These are phyloP conservation scores for Emericellopsis atlantica DNA, from an alignment of 2,329 filamentous ascomycete species.

Conservation along the genomic window DNA sequence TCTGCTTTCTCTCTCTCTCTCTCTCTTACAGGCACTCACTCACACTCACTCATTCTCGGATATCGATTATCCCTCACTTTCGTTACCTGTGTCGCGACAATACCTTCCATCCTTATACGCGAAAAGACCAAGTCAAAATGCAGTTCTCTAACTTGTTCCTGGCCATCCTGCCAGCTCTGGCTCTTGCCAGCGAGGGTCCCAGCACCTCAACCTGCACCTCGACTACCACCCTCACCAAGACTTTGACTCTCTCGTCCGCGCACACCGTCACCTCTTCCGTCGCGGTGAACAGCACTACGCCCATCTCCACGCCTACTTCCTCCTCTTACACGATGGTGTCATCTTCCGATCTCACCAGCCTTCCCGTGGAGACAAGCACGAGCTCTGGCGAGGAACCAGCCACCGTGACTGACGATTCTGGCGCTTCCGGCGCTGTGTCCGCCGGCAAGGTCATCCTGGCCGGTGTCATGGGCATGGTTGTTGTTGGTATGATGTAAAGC, in stretches of 20 bases:
- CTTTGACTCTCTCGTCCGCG: conserved; percentile 35
- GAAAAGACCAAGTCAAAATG: conserved; percentile 13
- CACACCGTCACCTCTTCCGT: conserved; percentile 23
- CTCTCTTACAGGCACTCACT: conserved; percentile 10
- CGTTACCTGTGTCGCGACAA: background rate
- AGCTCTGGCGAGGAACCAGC: background rate
- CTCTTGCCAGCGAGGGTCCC: conserved; percentile 25
- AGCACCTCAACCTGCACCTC: conserved; percentile 32
- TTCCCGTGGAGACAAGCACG: conserved; percentile 3
- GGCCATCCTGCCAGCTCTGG: conserved; percentile 40
- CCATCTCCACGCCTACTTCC: conserved; percentile 8
- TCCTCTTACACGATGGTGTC: conserved; percentile 10
- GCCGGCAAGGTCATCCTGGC: conserved; percentile 31
- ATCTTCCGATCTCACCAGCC: conserved; percentile 10
- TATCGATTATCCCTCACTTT: conserved; percentile 14
- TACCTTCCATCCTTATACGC: background rate
- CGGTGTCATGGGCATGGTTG: conserved; percentile 36
- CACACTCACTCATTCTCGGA: conserved; percentile 8
- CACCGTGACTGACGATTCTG: conserved; percentile 17
- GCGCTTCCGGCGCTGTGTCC: conserved; percentile 28
- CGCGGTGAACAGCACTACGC: conserved; percentile 19
- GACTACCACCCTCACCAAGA: conserved; percentile 37
- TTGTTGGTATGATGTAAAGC: conserved; percentile 36
- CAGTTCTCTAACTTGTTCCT: conserved; percentile 28
- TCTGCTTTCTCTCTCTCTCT: background rate